Conservation (phyloP, 2,329 filamentous ascomycete genomes). For the Gnomoniopsis smithogilvyi region DNA sequence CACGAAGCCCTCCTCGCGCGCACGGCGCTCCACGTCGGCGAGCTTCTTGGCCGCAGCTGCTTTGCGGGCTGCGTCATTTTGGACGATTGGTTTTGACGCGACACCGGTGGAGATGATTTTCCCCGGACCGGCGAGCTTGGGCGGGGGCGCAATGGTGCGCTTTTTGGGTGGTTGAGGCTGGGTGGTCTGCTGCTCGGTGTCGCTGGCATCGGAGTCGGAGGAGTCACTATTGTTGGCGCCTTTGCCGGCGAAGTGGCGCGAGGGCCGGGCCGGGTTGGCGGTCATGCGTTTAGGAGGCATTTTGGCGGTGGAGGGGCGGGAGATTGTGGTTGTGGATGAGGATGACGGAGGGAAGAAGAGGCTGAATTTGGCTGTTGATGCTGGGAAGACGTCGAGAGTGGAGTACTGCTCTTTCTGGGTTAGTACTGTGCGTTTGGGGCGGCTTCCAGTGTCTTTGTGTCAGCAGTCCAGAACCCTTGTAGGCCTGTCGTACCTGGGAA, state of each 20-base stretch:
- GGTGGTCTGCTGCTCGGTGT: conserved; percentile 33
- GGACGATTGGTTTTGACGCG: conserved; percentile 42
- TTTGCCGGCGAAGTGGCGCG: conserved; percentile 85
- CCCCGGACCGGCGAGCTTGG: conserved; percentile 54
- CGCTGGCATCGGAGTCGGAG: conserved; percentile 51
- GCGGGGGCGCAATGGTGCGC: conserved; percentile 47
- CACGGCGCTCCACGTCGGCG: conserved; percentile 43
- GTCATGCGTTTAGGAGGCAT: conserved; percentile 87
- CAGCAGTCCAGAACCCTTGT: too few relatives aligned
- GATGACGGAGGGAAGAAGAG: too few relatives aligned
- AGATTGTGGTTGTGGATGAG: neutral
- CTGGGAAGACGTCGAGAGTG: neutral
- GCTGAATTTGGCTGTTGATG: neutral
- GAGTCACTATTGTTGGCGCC: conserved; percentile 44
- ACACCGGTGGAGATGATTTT: conserved; percentile 51
- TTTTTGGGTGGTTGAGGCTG: conserved; percentile 27
- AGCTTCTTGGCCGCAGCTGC: conserved; percentile 42
- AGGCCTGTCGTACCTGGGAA: too few relatives aligned
- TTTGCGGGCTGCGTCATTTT: conserved; percentile 44
- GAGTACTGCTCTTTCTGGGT: neutral
- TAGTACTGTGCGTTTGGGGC: too few relatives aligned
- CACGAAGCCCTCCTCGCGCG: conserved; percentile 61
- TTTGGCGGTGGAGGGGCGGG: conserved; percentile 1
- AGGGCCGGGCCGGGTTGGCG: conserved; percentile 77
- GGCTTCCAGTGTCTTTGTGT: too few relatives aligned